Evolutionary conservation across 495 filamentous ascomycete genomes (phyloP), one percentile per base, ranked within the genome.

Genomic region (Penicillium subrubescens): DNA sequence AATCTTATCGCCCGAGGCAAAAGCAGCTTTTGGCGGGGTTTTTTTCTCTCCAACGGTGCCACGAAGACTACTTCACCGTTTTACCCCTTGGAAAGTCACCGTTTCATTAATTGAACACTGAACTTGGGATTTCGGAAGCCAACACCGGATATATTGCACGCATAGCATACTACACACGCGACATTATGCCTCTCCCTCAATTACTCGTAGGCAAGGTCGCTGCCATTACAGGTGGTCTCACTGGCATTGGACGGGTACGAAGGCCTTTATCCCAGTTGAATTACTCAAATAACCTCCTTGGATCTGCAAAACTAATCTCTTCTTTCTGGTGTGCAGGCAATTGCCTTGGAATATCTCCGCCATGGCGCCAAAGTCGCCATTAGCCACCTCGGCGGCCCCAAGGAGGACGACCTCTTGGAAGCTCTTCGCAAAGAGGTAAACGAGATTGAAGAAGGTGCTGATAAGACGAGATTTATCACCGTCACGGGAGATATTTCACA

Each of bases 201-300:
- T 80, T 91, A 65, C 83, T 94, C 44, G 75, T 78, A 8, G 81
- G 81, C 73, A 91, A 90, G 67, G 86, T 84, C 6, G 88, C 87
- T 63, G 86, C 89, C 67, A 86, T 92, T 62, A 91, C 89, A 0
- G 89, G 89, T 59, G 87, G 86, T 60, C 87, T 87, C 2, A 88
- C 88, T 0, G 89, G 89, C 52, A 91, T 92, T 64, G 89, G 89
- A 43, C 86, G 88, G 25, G 89, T 62, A 62, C 25, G 34, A 14
- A 15, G 11, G 33, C 53, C 11, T 23, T 56, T 3, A 5, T 23
- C n/a, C 29, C 15, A 11, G n/a, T 35, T 23, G 29, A 39, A 25
- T 8, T 23, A 19, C 6, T 14, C 12, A 1, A 23, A 5, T 53
- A 1, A 37, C 5, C 17, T 31, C 25, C 11, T 44, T 14, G 3